These are phyloP conservation scores for Rhodotorula mucilaginosa DNA, from an alignment of 1,284 basidiomycete genomes.

Conservation along the genomic window DNA sequence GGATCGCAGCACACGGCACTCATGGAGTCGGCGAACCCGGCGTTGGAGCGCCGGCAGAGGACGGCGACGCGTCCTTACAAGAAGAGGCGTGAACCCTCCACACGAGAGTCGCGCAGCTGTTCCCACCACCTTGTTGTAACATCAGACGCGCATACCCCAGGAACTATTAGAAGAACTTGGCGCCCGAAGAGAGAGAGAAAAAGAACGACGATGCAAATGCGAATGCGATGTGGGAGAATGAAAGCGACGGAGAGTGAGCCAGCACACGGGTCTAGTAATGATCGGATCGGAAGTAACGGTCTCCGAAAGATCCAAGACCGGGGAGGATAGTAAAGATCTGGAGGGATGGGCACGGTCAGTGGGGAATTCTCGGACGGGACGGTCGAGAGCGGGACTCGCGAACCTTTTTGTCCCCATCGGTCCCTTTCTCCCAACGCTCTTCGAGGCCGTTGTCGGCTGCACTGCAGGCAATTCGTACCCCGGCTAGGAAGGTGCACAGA, in stretches of 20 bases:
- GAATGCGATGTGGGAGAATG: constrained; percentile 3
- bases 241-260: neutral
- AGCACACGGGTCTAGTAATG: constrained; percentile 1
- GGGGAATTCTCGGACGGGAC: neutral
- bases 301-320: constrained; percentile 34
- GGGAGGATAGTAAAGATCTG: constrained; percentile 41
- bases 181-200: too few relatives aligned
- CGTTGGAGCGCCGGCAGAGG: neutral
- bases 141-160: too few relatives aligned
- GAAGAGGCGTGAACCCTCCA: neutral
- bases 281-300: constrained; percentile 37
- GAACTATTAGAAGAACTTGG: too few relatives aligned
- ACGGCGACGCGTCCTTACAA: neutral
- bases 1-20: constrained; percentile 40
- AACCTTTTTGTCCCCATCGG: constrained; percentile 32
- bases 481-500: constrained; percentile 46
- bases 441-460: constrained; percentile 71
- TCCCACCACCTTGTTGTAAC: too few relatives aligned
- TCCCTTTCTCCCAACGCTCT: constrained; percentile 63
- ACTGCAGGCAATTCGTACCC: constrained; percentile 67
- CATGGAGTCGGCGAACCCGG: constrained; percentile 9
- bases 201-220: neutral
- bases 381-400: neutral
- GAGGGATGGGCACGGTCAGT: neutral
- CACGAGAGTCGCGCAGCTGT: too few relatives aligned